Evolutionary conservation across 371 early-diverging fungal genomes (phyloP), one percentile per base, ranked within the genome.

Genomic region (Actinomortierella wolfii): DNA sequence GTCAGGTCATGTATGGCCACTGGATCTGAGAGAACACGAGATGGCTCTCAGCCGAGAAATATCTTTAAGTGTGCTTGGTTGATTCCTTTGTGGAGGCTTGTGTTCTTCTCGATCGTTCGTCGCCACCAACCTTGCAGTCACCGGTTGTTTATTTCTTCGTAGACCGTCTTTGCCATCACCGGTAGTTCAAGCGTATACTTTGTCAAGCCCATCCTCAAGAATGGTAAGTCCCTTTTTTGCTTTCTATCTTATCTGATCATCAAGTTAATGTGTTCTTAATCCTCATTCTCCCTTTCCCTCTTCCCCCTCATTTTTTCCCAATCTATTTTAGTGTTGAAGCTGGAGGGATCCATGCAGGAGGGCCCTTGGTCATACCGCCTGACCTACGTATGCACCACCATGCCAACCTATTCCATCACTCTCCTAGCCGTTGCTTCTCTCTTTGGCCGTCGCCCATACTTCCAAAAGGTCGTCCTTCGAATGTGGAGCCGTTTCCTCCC

Each of bases 401-500:
- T 84, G 13, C 84, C 84, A 1, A 60, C 81, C 29, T 84, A 83
- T 53, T 76, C 77, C 2, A 51, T 71, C 26, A 71, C 83, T 40
- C 61, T 83, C 15, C 48, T 81, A 25, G 62, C 76, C 5, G 77
- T 84, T 9, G 83, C 82, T 18, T 75, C 80, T 21, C 14, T 82
- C 18, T 71, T 74, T 42, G 79, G 84, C 20, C 76, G 79, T 41
- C 75, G 79, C 11, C 60, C 73, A 11, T 84, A 81, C 54, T 84
- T 84, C 63, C 60, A 73, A 40, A 71, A 63, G 5, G 78, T 84
- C 2, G 79, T 78, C n/a, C 50, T 58, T 25, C 54, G 84, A 14
- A 84, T 84, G 84, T 84, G 80, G 78, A 74, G 81, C 24, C 61
- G 84, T 8, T 77, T 82, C 51, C 49, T 84, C 11, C 84, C 84